Evolutionary conservation across 257 asterid genomes (phyloP), one percentile per base, ranked within the genome.

Genomic region (Echites panduratus): DNA sequence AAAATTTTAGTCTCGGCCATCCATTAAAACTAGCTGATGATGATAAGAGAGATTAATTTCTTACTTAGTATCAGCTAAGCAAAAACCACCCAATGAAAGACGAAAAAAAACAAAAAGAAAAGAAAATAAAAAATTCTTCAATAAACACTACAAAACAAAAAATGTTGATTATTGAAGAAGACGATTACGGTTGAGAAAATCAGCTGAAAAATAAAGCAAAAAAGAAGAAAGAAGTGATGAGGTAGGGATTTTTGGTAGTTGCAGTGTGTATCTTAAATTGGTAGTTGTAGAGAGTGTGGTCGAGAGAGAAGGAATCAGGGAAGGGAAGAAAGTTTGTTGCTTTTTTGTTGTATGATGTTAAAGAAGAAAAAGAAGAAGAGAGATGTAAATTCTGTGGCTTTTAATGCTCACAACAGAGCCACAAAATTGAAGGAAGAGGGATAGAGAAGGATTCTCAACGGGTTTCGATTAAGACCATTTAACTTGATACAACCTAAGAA

Each of bases 291-390:
- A 27, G 40, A 40, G 71, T 35, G 62, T 35, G 59, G 10, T 66
- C 70, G 71, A 41, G 76, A 32, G 38, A 32, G 44, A 53, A 52
- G 56, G 38, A 59, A 9, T 14, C 11, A 41, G 40, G 70, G 9
- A 24, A 20, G 20, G 48, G 32, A 77, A 69, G 73, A 74, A 32
- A 48, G 71, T 24, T 58, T 66, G 76, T 58, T 86, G 82, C 80
- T 88, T 90, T 85, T 77, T 54, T 79, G 78, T 79, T 82, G 84
- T 83, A 84, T 91, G 97, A 93, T 96, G 96, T n/a, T n/a, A n/a
- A n/a, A n/a, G n/a, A n/a, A n/a, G n/a, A n/a, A n/a, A n/a, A n/a
- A n/a, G n/a, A n/a, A n/a, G n/a, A n/a, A n/a, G 97, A 91, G 97
- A 84, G 82, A 91, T 91, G 84, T 89, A 86, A 69, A 85, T 87